Base-by-base conservation (phyloP, 1,139 yeast species). In the Debaryomyces psychrophilus region DNA sequence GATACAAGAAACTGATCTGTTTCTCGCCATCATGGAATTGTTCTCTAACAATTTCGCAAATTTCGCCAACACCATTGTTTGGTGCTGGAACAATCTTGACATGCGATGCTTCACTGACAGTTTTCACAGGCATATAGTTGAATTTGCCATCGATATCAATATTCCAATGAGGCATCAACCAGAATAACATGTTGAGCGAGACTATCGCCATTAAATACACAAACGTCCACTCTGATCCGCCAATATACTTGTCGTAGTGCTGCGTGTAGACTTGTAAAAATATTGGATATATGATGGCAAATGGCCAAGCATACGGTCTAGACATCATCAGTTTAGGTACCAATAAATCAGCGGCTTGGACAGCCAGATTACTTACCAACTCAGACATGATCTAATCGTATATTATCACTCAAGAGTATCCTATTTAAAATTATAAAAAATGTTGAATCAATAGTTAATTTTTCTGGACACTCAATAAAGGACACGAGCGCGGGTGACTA, bases 161-260 rank as follows among this genome's bases (percentile, higher is more conserved):
- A 62, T 85, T 90, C 99, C 99, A 93, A 61, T 87, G 87, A n/a
- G 99, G 97, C 82, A 90, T 82, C 64, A 93, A 79, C 86, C 93
- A 81, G 48, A 93, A 71, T 63, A 93, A 73, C 49, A 85, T 71
- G 62, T 93, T 95, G 47, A 87, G 51, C 6, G 96, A 83, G 27
- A 86, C 67, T 46, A 92, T 76, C 7, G 90, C 67, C 48, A 95
- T 87, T 39, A 90, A 71, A 59, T 83, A 92, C 31, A 93, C 95
- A 66, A 89, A 90, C 0, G 98, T 93, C 90, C 90, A 84, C 68
- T 85, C 90, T 44, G 77, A 70, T 28, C 97, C 97, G 44, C 79
- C 85, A 57, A 93, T 86, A 62, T 89, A 89, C 46, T 69, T 73
- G 48, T 93, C 98, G 66, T 93, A 93, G 49, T 85, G 83, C 50